phyloP scores from a whole-genome alignment of 2,329 filamentous ascomycete species.

The Cytospora leucostoma region DNA sequence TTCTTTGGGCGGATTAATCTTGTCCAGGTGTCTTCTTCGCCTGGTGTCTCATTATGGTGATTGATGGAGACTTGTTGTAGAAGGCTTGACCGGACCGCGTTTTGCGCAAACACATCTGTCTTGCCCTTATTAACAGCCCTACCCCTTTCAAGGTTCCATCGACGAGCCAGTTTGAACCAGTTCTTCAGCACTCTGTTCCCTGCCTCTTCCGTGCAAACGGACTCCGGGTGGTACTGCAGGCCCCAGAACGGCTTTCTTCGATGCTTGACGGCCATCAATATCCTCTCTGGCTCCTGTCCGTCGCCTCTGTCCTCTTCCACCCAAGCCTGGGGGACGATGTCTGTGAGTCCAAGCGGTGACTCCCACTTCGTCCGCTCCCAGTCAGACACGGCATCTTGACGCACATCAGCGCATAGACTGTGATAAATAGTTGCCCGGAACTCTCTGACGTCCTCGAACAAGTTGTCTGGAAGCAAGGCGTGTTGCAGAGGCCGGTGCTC shows the following conservation, averaged over 20 bases:
- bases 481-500: slow-evolving; percentile 46
- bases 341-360: slow-evolving; percentile 38
- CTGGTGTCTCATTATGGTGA: slow-evolving; percentile 10
- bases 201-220: slow-evolving; percentile 73
- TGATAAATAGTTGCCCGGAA: slow-evolving; percentile 80
- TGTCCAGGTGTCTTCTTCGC: slow-evolving; percentile 27
- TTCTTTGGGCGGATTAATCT: slow-evolving; percentile 24
- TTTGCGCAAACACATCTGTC: slow-evolving; percentile 33
- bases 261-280: slow-evolving; percentile 80
- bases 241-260: slow-evolving; percentile 74
- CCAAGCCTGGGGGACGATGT: slow-evolving; percentile 65
- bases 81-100: slow-evolving; percentile 39
- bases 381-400: slow-evolving; percentile 45
- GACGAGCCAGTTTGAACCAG: slow-evolving; percentile 70
- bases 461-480: slow-evolving; percentile 44
- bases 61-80: slow-evolving; percentile 32
- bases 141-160: slow-evolving; percentile 54
- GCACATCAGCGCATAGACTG: slow-evolving; percentile 58
- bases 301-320: slow-evolving; percentile 48
- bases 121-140: slow-evolving; percentile 27
- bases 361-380: slow-evolving; percentile 47
- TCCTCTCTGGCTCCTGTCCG: slow-evolving; percentile 44
- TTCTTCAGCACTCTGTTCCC: slow-evolving; percentile 67
- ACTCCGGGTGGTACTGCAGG: slow-evolving; percentile 89
- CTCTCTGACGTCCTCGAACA: slow-evolving; percentile 63